Percentiles rank a stretch among this genome's conserved stretches.
These are phyloP conservation scores for Oryza meyeriana DNA, from an alignment of 176 grass and related monocot species.

Conservation along the genomic window DNA sequence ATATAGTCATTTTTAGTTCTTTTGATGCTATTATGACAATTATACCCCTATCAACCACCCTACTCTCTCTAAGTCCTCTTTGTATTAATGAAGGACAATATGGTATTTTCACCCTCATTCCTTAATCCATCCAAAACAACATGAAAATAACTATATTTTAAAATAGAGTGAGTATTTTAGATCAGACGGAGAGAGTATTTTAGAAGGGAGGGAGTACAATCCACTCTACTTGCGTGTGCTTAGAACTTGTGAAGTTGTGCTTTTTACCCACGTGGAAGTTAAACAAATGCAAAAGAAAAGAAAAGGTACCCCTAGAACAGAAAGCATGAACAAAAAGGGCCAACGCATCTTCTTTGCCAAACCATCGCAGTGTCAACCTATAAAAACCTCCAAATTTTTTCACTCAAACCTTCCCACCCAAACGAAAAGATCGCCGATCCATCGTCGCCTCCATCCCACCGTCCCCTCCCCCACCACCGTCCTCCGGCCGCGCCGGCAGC, in stretches of 20 bases:
- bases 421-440: constrained; percentile 28
- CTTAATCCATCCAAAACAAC: too few species aligned
- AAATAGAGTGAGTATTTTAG: too few species aligned
- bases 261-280: neutral
- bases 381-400: constrained; percentile 30
- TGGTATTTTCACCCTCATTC: too few species aligned
- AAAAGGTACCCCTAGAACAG: neutral
- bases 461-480: neutral
- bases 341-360: neutral
- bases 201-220: too few species aligned
- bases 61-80: too few species aligned
- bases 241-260: neutral
- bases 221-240: neutral
- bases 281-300: neutral
- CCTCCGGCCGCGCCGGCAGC: constrained; percentile 25
- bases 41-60: too few species aligned
- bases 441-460: constrained; percentile 2
- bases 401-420: neutral
- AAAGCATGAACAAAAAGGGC: neutral
- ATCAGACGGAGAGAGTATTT: too few species aligned
- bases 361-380: constrained; percentile 19
- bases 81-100: too few species aligned
- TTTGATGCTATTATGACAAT: too few species aligned
- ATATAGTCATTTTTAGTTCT: too few species aligned
- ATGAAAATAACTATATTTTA: too few species aligned